Base-by-base conservation (phyloP, 2,329 filamentous ascomycete species). In the Pezicula radicicola region DNA sequence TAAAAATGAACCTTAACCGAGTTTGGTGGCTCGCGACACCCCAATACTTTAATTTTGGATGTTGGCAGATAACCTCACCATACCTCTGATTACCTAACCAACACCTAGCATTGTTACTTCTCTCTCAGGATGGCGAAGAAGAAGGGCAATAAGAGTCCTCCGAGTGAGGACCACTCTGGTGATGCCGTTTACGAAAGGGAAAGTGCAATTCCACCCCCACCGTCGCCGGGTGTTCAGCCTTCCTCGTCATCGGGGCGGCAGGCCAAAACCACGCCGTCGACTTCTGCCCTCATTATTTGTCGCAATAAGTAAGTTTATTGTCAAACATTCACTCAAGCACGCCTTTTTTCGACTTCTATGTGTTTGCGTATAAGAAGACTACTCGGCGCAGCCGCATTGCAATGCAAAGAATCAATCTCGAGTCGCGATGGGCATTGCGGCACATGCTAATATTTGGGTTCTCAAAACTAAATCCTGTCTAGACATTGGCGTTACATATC, bases 401-500 rank as follows among this genome's bases (percentile, higher is more conserved):
- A 15, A 21, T 40, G 19, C 19, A 21, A 16, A 13, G 6, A 15
- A 33, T 10, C 12, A 12, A 33, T 33, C 30, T 33, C 18, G 28
- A 39, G 25, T 50, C 25, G 42, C 16, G 28, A 52, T 52, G 37
- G 40, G 30, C 30, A 33, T 12, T 40, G 37, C 19, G 37, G 51
- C 13, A 27, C 41, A 30, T 40, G 42, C 50, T 61, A 50, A 56
- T 46, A 42, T 36, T 33, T 46, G 30, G 30, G 30, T 13, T 12
- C 9, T 33, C 30, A 33, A 33, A 33, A 33, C 30, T 33, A 33
- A 33, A 10, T 33, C 30, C 12, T 33, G 30, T 33, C 12, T 33
- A 45, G 89, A 68, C 88, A 93, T 72, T 93, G 89, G 89, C 81
- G 85, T 57, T 90, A 91, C 68, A 91, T 94, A 53, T 91, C 88